These are phyloP conservation scores for Pseudogymnoascus verrucosus DNA, from an alignment of 2,329 filamentous ascomycete genomes.

Conservation along the genomic window DNA sequence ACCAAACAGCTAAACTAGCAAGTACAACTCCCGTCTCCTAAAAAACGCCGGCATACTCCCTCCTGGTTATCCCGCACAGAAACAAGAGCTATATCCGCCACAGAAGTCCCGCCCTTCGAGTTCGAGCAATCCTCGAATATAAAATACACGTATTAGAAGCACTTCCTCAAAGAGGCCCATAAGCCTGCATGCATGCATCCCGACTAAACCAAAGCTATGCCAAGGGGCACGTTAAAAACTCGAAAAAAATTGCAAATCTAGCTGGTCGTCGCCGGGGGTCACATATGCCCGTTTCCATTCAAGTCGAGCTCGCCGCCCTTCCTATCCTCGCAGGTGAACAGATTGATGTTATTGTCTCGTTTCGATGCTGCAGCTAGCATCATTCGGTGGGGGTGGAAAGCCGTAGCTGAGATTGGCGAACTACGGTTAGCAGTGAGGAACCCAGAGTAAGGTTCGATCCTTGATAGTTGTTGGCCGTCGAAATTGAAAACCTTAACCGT, in stretches of 20 bases:
- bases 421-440: constrained; percentile 76
- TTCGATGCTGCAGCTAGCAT: constrained; percentile 81
- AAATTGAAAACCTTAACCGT: constrained; percentile 90
- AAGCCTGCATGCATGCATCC: neutral
- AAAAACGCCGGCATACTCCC: neutral
- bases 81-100: constrained; percentile 1
- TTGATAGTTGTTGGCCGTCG: constrained; percentile 69
- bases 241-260: constrained; percentile 3
- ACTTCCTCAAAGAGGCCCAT: neutral
- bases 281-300: constrained; percentile 5
- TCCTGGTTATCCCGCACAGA: constrained; percentile 1
- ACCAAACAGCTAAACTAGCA: constrained; percentile 6
- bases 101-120: neutral
- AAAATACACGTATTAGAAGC: constrained; percentile 5
- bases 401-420: constrained; percentile 76
- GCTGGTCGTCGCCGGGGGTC: neutral
- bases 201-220: constrained; percentile 7
- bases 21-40: constrained; percentile 6
- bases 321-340: constrained; percentile 64
- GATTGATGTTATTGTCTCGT: constrained; percentile 83
- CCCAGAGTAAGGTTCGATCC: constrained; percentile 81
- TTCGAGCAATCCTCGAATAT: neutral
- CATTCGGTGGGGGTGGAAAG: constrained; percentile 92
- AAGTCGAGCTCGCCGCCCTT: constrained; percentile 17
- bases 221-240: neutral